Base-by-base conservation (phyloP, 331 rosid genomes). In the Stylosanthes scabra region DNA sequence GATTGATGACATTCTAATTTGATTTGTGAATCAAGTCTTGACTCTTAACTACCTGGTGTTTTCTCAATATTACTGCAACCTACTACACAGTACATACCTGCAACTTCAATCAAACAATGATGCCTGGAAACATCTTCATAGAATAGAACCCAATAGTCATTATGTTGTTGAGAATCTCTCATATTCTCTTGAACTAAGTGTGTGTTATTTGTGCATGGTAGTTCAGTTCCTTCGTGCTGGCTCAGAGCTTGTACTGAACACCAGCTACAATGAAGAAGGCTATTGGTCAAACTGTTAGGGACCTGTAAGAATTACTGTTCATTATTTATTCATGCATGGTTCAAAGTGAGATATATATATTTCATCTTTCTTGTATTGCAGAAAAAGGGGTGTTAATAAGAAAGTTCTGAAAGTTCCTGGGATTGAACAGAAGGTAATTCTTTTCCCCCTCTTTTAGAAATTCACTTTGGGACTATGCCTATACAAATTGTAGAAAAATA, bases 391-490 rank as follows among this genome's bases (percentile, higher is more conserved):
- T 83, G 97, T 93, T 68, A 93, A 93, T 74, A 93, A 93, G 88
- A 88, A 90, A 63, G 98, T 93, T 70, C 90, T 93, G 44, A 93
- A 93, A 87, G 95, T 93, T 78, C 98, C 98, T 63, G 92, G 97
- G 70, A 83, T 89, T 81, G 98, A 93, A 70, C 98, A 93, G 88
- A 93, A 93, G 97, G 98, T 93, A 81, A 39, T 37, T 1, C 2
- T 70, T 16, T 14, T 78, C 28, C 58, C 47, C 41, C 57, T 54
- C 41, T 54, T 15, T 60, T 51, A 46, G 47, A 64, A 51, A 56
- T 39, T 63, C 44, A 39, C 15, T 51, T 12, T 80, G 65, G 28
- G 77, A 64, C 61, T 54, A 16, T 70, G 62, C 20, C 4, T 80
- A 16, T 25, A 1, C 44, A 29, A 41, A 50, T 65, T 39, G 20